A percentile compares a stretch with the other conserved stretches of the same genome.
These are phyloP conservation scores for Fraxinus anomala DNA, from an alignment of 257 asterid species.

Conservation along the genomic window DNA sequence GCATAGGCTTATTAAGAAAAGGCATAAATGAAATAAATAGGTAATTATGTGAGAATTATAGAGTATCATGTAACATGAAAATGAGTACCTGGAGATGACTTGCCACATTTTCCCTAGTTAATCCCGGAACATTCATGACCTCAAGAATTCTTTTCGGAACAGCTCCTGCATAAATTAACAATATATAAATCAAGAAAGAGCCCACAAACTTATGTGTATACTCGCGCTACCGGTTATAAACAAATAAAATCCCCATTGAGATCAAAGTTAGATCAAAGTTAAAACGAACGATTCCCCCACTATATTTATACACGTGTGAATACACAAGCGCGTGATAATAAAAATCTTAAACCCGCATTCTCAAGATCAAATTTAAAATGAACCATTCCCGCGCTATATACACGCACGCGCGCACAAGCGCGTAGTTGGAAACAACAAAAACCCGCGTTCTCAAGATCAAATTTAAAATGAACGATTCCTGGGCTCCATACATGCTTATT, in stretches of 20 bases:
- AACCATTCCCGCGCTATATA: not conserved
- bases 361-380: not conserved
- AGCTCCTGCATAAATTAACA: constrained; percentile 38
- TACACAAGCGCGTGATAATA: not conserved
- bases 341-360: not conserved
- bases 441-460: not conserved
- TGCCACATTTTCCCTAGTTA: constrained; percentile 65
- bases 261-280: not conserved
- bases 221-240: not conserved
- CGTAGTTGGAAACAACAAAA: not conserved
- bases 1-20: constrained; percentile 10
- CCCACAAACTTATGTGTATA: not conserved
- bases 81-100: constrained; percentile 67
- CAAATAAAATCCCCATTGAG: not conserved
- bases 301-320: not conserved
- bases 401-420: not conserved
- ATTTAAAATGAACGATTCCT: not conserved
- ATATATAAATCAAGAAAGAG: not conserved
- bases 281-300: not conserved
- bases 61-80: not conserved
- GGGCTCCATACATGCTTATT: not conserved
- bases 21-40: not conserved
- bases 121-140: constrained; percentile 53
- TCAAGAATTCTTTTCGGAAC: constrained; percentile 56
- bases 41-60: not conserved